phyloP scores from a whole-genome alignment of 2,329 filamentous ascomycete genomes.

The Penicillium sp. region DNA sequence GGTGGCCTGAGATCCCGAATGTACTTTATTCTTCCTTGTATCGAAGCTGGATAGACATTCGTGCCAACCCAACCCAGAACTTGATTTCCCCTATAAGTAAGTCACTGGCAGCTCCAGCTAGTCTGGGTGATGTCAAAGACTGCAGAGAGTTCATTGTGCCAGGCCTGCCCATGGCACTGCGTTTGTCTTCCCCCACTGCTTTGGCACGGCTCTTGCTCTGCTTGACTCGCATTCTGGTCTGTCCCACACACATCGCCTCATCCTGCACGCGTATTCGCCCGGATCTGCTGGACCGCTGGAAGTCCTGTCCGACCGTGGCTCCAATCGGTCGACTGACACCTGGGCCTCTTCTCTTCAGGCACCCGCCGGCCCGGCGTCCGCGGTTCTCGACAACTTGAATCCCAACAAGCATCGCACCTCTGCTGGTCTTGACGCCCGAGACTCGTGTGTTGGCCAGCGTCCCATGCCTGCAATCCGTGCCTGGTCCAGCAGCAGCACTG shows the following conservation, averaged over 20 bases:
- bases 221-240: slow-evolving; percentile 6
- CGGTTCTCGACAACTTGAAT: slow-evolving; percentile 16
- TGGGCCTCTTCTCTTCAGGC: slow-evolving; percentile 27
- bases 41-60: not conserved
- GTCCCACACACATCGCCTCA: slow-evolving; percentile 6
- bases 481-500: not conserved
- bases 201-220: not conserved
- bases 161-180: slow-evolving; percentile 7
- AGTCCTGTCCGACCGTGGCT: slow-evolving; percentile 34
- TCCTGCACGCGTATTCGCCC: slow-evolving; percentile 22
- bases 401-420: slow-evolving; percentile 1
- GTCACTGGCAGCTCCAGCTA: too few species aligned
- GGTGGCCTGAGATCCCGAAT: slow-evolving; percentile 22
- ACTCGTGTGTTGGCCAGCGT: slow-evolving; percentile 6
- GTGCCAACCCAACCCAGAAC: too few species aligned
- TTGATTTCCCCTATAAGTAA: too few species aligned
- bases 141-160: slow-evolving; percentile 3
- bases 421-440: slow-evolving; percentile 18
- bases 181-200: slow-evolving; percentile 2
- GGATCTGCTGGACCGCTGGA: slow-evolving; percentile 33
- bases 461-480: not conserved
- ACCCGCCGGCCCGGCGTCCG: slow-evolving; percentile 20
- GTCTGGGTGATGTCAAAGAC: slow-evolving; percentile 5
- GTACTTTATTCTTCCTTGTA: slow-evolving; percentile 4
- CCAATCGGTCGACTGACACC: slow-evolving; percentile 17